phyloP scores from a whole-genome alignment of 805 yeast species.

The Candida orba region DNA sequence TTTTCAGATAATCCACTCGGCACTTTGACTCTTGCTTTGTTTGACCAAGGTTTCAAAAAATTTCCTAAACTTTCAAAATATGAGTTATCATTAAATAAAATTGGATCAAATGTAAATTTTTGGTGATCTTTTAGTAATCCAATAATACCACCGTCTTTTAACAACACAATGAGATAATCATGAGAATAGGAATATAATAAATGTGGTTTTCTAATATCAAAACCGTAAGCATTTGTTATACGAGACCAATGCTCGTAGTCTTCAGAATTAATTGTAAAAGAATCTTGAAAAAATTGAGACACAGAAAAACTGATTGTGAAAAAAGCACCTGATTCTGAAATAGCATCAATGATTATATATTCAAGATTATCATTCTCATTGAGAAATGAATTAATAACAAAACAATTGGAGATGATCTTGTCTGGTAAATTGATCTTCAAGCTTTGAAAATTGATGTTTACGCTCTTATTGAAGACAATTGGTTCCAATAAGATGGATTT shows the following conservation, averaged over 20 bases:
- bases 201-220: constrained; percentile 51
- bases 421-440: constrained; percentile 33
- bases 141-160: constrained; percentile 74
- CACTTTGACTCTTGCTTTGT: constrained; percentile 27
- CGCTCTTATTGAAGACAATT: constrained; percentile 18
- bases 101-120: constrained; percentile 30
- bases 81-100: constrained; percentile 49
- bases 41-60: constrained; percentile 24
- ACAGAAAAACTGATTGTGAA: constrained; percentile 41
- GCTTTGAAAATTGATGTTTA: constrained; percentile 13
- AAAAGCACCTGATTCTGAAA: constrained; percentile 45
- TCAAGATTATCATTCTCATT: constrained; percentile 13
- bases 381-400: constrained; percentile 28
- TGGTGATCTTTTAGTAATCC: constrained; percentile 32
- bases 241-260: constrained; percentile 48
- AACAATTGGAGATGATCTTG: constrained; percentile 28
- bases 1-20: constrained; percentile 34
- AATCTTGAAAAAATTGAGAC: constrained; percentile 32
- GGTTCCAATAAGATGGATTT: constrained; percentile 17
- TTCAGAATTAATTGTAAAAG: constrained; percentile 11
- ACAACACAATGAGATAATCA: constrained; percentile 44
- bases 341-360: constrained; percentile 41
- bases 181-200: constrained; percentile 40
- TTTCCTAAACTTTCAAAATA: constrained; percentile 32
- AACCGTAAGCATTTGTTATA: constrained; percentile 61